A percentile compares a stretch with the other conserved stretches of the same genome.
Conservation (phyloP, 2,329 filamentous ascomycete species). For the Diaporthe helianthi region DNA sequence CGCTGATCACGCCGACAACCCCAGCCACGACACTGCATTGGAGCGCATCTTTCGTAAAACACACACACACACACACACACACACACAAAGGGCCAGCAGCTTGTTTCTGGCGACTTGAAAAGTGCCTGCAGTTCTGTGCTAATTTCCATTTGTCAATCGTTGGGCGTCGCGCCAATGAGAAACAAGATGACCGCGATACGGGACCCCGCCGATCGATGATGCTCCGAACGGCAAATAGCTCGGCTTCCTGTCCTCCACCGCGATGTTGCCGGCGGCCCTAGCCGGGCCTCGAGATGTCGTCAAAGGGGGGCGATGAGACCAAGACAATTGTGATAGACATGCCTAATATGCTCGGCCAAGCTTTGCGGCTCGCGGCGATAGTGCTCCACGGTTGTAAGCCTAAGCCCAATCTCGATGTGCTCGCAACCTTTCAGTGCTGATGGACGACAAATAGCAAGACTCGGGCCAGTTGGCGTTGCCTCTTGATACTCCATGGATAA, state of each 20-base stretch:
- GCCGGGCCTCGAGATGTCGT: background rate
- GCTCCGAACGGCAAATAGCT: slow-evolving; percentile 18
- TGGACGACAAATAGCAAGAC: background rate
- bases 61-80: too few relatives aligned
- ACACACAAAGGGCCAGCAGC: background rate
- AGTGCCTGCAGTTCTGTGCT: background rate
- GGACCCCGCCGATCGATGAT: slow-evolving; percentile 11
- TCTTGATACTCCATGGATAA: too few relatives aligned
- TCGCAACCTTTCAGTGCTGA: background rate
- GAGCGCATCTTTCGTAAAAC: slow-evolving; percentile 9
- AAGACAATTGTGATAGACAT: background rate
- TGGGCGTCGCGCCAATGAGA: slow-evolving; percentile 19
- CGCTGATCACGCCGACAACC: slow-evolving; percentile 5
- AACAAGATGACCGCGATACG: slow-evolving; percentile 6
- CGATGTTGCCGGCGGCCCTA: slow-evolving; percentile 23
- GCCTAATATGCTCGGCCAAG: background rate
- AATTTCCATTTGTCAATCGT: slow-evolving; percentile 18
- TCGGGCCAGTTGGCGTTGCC: background rate
- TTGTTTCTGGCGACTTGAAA: background rate
- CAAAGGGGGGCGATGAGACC: background rate
- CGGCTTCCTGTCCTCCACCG: slow-evolving; percentile 1
- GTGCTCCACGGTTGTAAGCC: background rate
- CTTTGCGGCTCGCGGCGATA: slow-evolving; percentile 2
- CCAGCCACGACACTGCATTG: slow-evolving; percentile 17
- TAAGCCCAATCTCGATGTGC: background rate